Conservation (phyloP, 495 filamentous ascomycete genomes). For the Tuber indicum region DNA sequence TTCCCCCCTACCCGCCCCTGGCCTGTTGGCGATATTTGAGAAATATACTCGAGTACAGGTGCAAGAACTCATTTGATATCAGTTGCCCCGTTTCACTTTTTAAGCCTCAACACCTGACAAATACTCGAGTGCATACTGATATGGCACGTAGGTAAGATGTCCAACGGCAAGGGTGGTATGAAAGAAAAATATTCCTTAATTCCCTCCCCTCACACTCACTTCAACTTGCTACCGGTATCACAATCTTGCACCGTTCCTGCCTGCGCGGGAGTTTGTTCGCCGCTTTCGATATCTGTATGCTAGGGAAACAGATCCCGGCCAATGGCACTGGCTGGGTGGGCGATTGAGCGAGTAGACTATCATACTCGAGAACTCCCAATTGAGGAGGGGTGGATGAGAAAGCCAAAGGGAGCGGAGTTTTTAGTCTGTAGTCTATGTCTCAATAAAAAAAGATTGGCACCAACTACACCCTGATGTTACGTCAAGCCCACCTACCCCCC, state of each 20-base stretch:
- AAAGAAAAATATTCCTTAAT: background rate
- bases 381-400: background rate
- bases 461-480: slow-evolving; percentile 16
- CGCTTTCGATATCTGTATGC: slow-evolving; percentile 14
- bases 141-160: background rate
- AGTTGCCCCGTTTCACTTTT: background rate
- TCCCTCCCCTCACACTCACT: background rate
- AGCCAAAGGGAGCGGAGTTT: background rate
- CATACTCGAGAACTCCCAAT: too few relatives aligned
- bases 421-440: background rate
- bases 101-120: background rate
- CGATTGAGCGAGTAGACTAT: background rate
- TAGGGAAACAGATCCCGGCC: slow-evolving; percentile 13
- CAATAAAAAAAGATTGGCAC: background rate
- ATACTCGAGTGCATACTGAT: background rate
- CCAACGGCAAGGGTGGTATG: background rate
- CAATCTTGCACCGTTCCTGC: background rate
- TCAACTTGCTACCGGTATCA: background rate
- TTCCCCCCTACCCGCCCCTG: background rate
- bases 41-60: background rate
- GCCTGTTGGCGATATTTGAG: background rate
- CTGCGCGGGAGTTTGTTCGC: slow-evolving; percentile 8
- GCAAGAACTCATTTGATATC: background rate
- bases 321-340: slow-evolving; percentile 6
- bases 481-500: slow-evolving; percentile 14